Evolutionary conservation across 257 asterid genomes (phyloP).

Genomic region (Solanum arcanum): DNA sequence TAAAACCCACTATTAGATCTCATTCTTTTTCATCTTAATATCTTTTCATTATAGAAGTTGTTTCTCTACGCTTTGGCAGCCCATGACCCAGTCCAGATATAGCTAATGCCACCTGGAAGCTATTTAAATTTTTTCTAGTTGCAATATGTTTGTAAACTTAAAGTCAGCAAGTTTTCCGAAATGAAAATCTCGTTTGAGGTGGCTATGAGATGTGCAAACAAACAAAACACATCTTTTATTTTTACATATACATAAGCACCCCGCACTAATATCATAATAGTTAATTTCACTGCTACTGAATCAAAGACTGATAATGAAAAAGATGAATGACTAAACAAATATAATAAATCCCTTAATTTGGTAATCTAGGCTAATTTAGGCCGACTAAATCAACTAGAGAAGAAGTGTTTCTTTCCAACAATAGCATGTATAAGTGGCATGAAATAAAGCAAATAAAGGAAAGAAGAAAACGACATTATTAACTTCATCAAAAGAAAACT

Average conservation of each 20-base stretch:
- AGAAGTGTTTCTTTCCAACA: background rate
- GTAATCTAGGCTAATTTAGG: background rate
- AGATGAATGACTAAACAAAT: background rate
- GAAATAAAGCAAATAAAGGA: background rate
- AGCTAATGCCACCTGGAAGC: background rate
- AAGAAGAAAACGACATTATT: background rate
- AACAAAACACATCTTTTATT: background rate
- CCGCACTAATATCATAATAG: background rate
- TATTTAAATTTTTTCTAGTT: background rate
- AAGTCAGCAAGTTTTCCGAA: background rate
- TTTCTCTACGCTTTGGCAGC: background rate
- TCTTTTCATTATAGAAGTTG: background rate
- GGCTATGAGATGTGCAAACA: background rate
- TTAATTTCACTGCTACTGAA: background rate
- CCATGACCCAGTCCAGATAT: background rate
- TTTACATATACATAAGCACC: background rate
- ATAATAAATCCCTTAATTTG: background rate
- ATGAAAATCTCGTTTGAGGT: background rate
- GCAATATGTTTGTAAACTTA: background rate
- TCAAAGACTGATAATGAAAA: background rate
- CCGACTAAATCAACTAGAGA: background rate
- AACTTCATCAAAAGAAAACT: background rate
- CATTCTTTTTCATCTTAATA: background rate
- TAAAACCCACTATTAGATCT: background rate
- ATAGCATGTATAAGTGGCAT: background rate